Evolutionary conservation across 2,329 filamentous ascomycete species (phyloP).

Genomic region (Calonectria fujianensis): DNA sequence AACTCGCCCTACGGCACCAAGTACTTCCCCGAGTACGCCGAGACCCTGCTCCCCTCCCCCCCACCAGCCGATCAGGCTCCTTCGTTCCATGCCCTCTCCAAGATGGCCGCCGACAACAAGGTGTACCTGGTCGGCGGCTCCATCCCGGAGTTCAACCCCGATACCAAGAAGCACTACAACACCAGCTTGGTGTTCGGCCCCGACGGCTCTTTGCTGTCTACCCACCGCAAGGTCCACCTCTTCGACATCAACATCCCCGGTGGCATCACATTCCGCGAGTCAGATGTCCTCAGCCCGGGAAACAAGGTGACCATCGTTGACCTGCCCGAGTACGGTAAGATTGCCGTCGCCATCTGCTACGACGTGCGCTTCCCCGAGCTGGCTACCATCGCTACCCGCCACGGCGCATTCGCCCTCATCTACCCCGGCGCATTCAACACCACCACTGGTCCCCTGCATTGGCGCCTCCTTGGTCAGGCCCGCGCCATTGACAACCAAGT

Average conservation of each 20-base stretch:
- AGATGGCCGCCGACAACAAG: constrained; percentile 85
- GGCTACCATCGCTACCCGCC: constrained; percentile 89
- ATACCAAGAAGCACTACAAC: constrained; percentile 86
- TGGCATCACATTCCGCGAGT: constrained; percentile 93
- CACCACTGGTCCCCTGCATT: constrained; percentile 94
- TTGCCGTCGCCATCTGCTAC: constrained; percentile 96
- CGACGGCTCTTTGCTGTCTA: constrained; percentile 85
- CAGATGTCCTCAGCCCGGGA: constrained; percentile 89
- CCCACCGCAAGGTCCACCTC: constrained; percentile 94
- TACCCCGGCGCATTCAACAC: constrained; percentile 99
- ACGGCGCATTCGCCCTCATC: constrained; percentile 89
- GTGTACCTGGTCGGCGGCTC: constrained; percentile 93
- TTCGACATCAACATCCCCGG: constrained; percentile 99
- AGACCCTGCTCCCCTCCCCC: constrained; percentile 86
- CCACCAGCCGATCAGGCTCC: constrained; percentile 83
- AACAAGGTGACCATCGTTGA: constrained; percentile 91
- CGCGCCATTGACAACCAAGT: constrained; percentile 95
- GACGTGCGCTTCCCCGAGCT: constrained; percentile 97
- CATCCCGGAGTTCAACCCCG: constrained; percentile 85
- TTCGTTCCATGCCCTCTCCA: constrained; percentile 88
- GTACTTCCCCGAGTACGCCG: constrained; percentile 94
- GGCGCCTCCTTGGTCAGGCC: constrained; percentile 87
- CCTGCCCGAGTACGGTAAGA: constrained; percentile 89
- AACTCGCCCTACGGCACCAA: constrained; percentile 96
- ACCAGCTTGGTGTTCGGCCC: constrained; percentile 90